phyloP scores from a whole-genome alignment of 169 alveolate species.

The Plasmodium yoelii region DNA sequence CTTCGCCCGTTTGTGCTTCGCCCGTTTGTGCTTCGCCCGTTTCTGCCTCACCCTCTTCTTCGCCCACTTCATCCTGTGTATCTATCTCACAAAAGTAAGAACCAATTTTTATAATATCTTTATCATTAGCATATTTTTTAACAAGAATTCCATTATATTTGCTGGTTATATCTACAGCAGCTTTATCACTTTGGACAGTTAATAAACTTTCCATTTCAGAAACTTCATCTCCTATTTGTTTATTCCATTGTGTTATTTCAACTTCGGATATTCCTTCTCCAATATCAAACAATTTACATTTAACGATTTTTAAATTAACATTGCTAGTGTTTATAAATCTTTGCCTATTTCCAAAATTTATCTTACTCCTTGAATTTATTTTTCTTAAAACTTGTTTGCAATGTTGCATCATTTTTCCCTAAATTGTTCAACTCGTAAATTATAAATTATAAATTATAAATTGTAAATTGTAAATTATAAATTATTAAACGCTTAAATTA shows the following conservation, averaged over 20 bases:
- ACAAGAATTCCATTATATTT: conserved; percentile 92
- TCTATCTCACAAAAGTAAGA: conserved; percentile 88
- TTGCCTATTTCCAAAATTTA: not conserved
- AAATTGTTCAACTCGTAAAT: too few relatives aligned
- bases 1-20: not conserved
- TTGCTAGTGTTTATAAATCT: conserved; percentile 69
- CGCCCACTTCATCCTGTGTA: conserved; percentile 78
- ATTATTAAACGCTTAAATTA: too few relatives aligned
- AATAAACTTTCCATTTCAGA: conserved; percentile 94
- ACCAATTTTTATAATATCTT: conserved; percentile 87
- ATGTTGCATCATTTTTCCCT: too few relatives aligned
- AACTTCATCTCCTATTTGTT: conserved; percentile 91
- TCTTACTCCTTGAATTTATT: not conserved
- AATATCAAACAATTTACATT: conserved; percentile 88
- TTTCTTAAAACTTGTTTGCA: not conserved
- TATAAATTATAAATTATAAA: too few relatives aligned
- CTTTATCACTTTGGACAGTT: conserved; percentile 95
- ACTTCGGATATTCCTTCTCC: conserved; percentile 93
- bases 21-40: not conserved
- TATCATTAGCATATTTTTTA: conserved; percentile 88
- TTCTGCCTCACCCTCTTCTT: not conserved
- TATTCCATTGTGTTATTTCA: conserved; percentile 94
- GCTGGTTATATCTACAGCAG: conserved; percentile 95
- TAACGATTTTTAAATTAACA: conserved; percentile 79
- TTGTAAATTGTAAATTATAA: too few relatives aligned